Evolutionary conservation across 805 yeast species (phyloP), one percentile per base, ranked within the genome.

Genomic region (Saccharomycopsis selenospora): DNA sequence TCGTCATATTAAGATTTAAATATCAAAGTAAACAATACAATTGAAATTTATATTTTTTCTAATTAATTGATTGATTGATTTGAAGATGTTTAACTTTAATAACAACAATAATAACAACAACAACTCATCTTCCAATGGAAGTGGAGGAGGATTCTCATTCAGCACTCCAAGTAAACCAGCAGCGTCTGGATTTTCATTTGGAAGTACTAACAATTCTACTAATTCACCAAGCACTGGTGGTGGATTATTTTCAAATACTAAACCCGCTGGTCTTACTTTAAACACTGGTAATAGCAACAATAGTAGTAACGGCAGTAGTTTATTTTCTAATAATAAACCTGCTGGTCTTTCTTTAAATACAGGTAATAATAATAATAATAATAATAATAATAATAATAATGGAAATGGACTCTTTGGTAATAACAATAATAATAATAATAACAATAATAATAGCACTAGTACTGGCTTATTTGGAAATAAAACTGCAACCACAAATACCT

Each of bases 391-490:
- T 28, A 42, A 22, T 36, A 43, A 30, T 25, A 30, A 22, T 13
- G 30, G 13, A n/a, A n/a, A 17, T 11, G 44, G 44, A 5, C 10
- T 33, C 4, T 33, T 33, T 20, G 27, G 44, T 13, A 41, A 14
- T n/a, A 42, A 13, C 29, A 11, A 10, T n/a, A 22, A 4, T 22
- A 41, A 41, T 41, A 41, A 27, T 22, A 42, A 42, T 22, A 42
- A 28, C 17, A 42, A 22, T 36, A 43, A 30, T 25, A 30, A 22
- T 13, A 43, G 13, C 42, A 30, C 41, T 11, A 55, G 49, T 2
- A 33, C 36, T 20, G 48, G 46, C 5, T 45, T 46, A 5, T 43
- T 55, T 49, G 54, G 46, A 11, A 38, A 44, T 42, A 48, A 46
- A n/a, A 48, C 47, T 13, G 49, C 47, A 18, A 36, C 50, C n/a